Conservation (phyloP, 148 eudicot species). For the Cornus florida region DNA sequence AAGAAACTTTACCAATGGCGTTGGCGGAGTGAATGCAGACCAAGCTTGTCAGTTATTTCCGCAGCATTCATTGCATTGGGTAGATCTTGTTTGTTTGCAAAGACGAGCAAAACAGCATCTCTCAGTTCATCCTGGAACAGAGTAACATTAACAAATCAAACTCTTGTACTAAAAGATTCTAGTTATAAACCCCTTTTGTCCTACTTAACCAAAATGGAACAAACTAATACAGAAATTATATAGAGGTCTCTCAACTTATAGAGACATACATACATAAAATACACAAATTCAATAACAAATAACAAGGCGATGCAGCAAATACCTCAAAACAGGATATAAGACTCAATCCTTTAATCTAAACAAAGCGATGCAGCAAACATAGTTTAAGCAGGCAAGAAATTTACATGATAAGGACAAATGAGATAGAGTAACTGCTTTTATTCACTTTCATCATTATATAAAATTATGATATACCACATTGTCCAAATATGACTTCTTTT, state of each 20-base stretch:
- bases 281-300: neutral
- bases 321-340: neutral
- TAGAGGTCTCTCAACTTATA: neutral
- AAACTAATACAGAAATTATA: neutral
- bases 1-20: constrained; percentile 43
- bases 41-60: constrained; percentile 57
- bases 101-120: constrained; percentile 55
- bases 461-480: too few relatives aligned
- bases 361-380: neutral
- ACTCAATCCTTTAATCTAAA: neutral
- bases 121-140: constrained; percentile 47
- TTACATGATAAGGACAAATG: neutral
- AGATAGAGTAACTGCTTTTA: neutral
- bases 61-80: constrained; percentile 51
- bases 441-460: neutral
- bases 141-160: neutral
- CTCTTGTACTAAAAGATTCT: neutral
- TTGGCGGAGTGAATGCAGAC: constrained; percentile 63
- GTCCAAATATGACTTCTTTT: too few relatives aligned
- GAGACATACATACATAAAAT: neutral
- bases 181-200: neutral
- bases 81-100: constrained; percentile 66
- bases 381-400: neutral
- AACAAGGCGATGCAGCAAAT: neutral
- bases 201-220: neutral